Percentiles rank a stretch among this genome's conserved stretches.
Conservation (phyloP, 495 filamentous ascomycete genomes). For the Hypoxylon subgilvum region DNA sequence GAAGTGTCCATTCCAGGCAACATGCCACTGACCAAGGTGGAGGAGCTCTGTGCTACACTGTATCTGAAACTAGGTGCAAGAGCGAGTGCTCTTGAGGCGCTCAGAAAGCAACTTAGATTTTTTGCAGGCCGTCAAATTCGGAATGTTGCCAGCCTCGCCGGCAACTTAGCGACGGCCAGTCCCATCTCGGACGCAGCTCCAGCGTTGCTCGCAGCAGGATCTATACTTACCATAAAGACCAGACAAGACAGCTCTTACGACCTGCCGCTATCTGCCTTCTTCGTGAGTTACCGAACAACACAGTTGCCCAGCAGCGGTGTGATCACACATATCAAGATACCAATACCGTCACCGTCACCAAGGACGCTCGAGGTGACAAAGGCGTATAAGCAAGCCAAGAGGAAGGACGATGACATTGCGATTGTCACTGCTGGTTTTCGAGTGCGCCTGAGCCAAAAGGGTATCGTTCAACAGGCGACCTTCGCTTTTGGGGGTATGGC, state of each 20-base stretch:
- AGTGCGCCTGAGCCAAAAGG: constrained; percentile 61
- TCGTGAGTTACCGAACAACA: constrained; percentile 81
- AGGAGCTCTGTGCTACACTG: constrained; percentile 53
- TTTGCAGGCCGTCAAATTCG: constrained; percentile 87
- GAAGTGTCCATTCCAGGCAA: constrained; percentile 73
- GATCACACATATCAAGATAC: constrained; percentile 76
- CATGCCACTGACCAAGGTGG: constrained; percentile 68
- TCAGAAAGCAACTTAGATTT: constrained; percentile 72
- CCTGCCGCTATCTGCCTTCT: constrained; percentile 81
- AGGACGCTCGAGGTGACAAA: constrained; percentile 63
- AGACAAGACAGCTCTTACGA: constrained; percentile 64
- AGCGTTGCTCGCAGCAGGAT: constrained; percentile 79
- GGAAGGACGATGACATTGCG: constrained; percentile 88
- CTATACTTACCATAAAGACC: constrained; percentile 70
- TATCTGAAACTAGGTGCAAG: constrained; percentile 55
- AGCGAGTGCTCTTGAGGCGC: constrained; percentile 68
- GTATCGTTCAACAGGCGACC: constrained; percentile 66
- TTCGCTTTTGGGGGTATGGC: constrained; percentile 83
- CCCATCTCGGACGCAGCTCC: constrained; percentile 91
- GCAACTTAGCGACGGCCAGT: constrained; percentile 83
- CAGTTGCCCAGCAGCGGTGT: constrained; percentile 74
- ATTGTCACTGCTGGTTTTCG: constrained; percentile 82
- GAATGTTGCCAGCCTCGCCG: constrained; percentile 84
- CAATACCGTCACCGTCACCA: constrained; percentile 54
- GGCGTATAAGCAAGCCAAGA: constrained; percentile 83